Evolutionary conservation across 2,329 filamentous ascomycete species (phyloP), one percentile per base, ranked within the genome.

Genomic region (Bipolaris cookei): DNA sequence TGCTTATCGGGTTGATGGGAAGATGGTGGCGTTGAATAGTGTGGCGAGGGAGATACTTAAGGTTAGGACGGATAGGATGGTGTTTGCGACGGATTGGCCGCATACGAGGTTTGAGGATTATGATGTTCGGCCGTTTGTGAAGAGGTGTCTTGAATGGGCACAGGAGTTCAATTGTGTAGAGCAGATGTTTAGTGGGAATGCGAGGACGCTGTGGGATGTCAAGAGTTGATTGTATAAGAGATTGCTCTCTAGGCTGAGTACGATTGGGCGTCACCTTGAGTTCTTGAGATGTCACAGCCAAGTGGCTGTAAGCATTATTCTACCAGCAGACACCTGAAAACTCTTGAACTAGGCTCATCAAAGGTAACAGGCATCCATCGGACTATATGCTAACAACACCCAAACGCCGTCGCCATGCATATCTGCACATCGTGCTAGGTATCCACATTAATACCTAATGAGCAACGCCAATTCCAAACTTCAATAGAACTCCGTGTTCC

Each of bases 391-490:
- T 16, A 38, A 47, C 25, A 25, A 23, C n/a, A 34, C 25, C 13
- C 8, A 43, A 51, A 55, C 47, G 34, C 46, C 46, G 25, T 41
- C 46, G 38, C 46, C 48, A 55, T 51, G 37, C 52, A 23, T 14
- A 38, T 37, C 18, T 21, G 39, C 34, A 30, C 21, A 18, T 10
- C 13, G 32, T 38, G 52, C 34, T 11, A 37, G 7, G 18, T 42
- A 41, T 25, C 8, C 20, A 30, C 42, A 34, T 20, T 30, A 30
- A 30, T 30, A 10, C 28, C 28, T 30, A 30, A 30, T 30, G 28
- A 30, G 4, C 35, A 53, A 52, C 48, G 25, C 48, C 41, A 47
- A 47, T 45, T 21, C 30, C 32, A 23, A 20, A 18, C 28, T 30
- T 13, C 28, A 28, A 45, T 18, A 13, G 13, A 21, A 30, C 4